phyloP scores from a whole-genome alignment of 2,329 filamentous ascomycete genomes.

The Fusarium sp. region DNA sequence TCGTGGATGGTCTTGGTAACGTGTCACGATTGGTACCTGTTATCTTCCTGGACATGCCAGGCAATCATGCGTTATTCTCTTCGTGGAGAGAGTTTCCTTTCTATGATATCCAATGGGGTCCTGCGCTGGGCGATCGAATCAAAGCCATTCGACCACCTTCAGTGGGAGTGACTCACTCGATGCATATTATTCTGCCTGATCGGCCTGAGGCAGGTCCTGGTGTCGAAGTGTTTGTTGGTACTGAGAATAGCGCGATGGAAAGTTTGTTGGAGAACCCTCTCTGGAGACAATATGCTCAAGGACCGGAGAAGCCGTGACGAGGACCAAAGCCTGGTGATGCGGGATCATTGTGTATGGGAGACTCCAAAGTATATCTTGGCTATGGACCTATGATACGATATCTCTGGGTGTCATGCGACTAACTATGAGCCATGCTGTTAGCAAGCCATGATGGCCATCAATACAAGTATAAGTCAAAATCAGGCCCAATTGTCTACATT shows the following conservation, averaged over 20 bases:
- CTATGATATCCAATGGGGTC: constrained; percentile 14
- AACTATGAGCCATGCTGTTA: too few species aligned
- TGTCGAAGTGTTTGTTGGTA: constrained; percentile 1
- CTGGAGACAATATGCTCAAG: background rate
- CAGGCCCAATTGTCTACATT: rapidly evolving
- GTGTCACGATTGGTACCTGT: background rate
- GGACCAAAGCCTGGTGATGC: rapidly evolving
- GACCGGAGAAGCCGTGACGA: background rate
- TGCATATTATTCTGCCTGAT: constrained; percentile 1
- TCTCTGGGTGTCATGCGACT: background rate
- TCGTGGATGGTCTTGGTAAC: background rate
- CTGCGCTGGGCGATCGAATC: background rate
- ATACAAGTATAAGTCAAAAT: background rate
- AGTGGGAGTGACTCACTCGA: constrained; percentile 4
- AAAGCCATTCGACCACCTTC: constrained; percentile 1
- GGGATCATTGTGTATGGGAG: too few species aligned
- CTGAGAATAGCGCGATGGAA: constrained; percentile 1
- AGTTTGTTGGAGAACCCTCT: background rate
- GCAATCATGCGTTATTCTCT: background rate
- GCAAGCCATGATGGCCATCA: rapidly evolving
- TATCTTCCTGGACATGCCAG: constrained; percentile 8
- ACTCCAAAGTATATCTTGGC: rapidly evolving
- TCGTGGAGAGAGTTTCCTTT: constrained; percentile 17
- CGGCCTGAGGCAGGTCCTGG: background rate
- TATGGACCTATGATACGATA: background rate